Conservation (phyloP, 2,329 filamentous ascomycete species). For the Leptographium wingfieldii region DNA sequence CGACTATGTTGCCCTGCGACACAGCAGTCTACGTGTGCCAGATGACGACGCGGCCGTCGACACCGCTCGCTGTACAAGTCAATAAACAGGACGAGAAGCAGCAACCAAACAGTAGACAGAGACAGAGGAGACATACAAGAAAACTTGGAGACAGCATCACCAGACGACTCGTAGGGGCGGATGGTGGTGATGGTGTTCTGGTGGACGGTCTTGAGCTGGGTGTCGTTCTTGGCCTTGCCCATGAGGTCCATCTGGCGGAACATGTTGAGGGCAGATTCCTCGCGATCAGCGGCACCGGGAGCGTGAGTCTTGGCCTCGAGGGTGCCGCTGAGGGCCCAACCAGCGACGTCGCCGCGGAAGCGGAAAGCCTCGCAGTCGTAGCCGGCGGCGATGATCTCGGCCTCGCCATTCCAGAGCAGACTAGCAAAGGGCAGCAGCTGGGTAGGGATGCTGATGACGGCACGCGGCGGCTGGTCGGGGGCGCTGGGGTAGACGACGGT, state of each 20-base stretch:
- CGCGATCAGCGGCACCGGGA: constrained; percentile 50
- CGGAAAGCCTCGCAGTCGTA: constrained; percentile 86
- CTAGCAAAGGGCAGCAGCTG: constrained; percentile 88
- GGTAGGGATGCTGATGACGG: constrained; percentile 82
- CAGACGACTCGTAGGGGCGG: constrained; percentile 57
- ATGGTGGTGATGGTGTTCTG: constrained; percentile 92
- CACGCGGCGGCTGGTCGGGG: constrained; percentile 78
- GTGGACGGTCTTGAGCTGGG: constrained; percentile 86
- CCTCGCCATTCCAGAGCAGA: constrained; percentile 81
- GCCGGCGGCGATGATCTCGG: constrained; percentile 88
- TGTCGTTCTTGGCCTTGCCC: constrained; percentile 84
- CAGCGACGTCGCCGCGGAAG: constrained; percentile 62
- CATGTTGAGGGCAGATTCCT: constrained; percentile 95
- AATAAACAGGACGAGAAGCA: constrained; percentile 10
- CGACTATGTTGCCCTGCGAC: neutral
- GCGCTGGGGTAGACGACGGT: constrained; percentile 91
- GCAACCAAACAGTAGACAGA: neutral
- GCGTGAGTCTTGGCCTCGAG: constrained; percentile 61
- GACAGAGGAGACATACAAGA: constrained; percentile 54
- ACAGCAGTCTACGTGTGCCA: constrained; percentile 46
- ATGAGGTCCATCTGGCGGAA: constrained; percentile 98
- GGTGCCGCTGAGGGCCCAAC: constrained; percentile 75
- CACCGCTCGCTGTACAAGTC: constrained; percentile 57
- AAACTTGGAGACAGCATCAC: constrained; percentile 59
- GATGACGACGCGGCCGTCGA: constrained; percentile 71